Evolutionary conservation across 306 rosid genomes (phyloP), one percentile per base, ranked within the genome.

Genomic region (Spatholobus suberectus): DNA sequence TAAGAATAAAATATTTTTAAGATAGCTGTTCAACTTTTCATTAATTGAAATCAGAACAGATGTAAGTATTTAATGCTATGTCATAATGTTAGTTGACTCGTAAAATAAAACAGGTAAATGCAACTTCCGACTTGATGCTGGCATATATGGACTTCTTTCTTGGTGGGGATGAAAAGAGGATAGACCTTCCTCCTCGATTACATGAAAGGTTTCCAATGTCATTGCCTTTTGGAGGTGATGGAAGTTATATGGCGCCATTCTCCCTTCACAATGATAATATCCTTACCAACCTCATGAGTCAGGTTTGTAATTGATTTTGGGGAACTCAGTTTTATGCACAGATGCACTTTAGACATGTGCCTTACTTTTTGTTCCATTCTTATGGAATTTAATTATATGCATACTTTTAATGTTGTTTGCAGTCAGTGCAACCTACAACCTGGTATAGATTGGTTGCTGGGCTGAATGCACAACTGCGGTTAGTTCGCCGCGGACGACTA

Each of bases 371-470:
- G 23, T 51, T 77, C 61, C 40, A 29, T 58, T 71, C 34, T 54
- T 23, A 17, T 38, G 34, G 59, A n/a, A 66, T 8, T 66, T 44
- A 24, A 51, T 63, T 71, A 35, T 20, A 66, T 68, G 66, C 69
- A 15, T 78, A 17, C 70, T 40, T 57, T 80, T 65, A 29, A 58
- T 75, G 51, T 59, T 68, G 32, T 73, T 74, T 86, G 86, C 90
- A 96, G 99, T 86, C 92, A 10, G 93, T 96, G 67, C 99, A 94
- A 55, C 98, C 99, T 44, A 94, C 99, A 9, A 85, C 91, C 35
- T 96, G 99, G 99, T 96, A 91, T 84, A 90, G 99, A 27, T 84
- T 96, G 83, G 99, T 96, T 83, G 91, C 98, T 77, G 99, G 99
- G 81, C 86, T 96, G 76, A 96, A 96, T 78, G 97, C 99, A 62